These are phyloP conservation scores for Citrus sp. DNA, from an alignment of 345 rosid genomes.

Conservation along the genomic window DNA sequence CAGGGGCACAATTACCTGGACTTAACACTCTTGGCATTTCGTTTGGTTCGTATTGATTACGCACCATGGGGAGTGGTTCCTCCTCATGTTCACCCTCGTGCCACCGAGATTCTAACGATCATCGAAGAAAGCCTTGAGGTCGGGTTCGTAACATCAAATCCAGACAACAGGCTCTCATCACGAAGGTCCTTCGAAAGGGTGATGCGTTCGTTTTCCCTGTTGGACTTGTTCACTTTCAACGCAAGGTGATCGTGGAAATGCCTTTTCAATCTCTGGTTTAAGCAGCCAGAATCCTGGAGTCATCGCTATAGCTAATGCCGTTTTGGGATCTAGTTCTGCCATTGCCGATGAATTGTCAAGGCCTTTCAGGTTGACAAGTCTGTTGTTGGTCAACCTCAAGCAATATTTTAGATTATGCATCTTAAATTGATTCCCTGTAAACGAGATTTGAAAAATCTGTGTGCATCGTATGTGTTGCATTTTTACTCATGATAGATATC, in stretches of 20 bases:
- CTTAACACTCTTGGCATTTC: conserved; percentile 30
- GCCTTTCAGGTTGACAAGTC: conserved; percentile 27
- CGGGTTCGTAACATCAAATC: conserved; percentile 28
- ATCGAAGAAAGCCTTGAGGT: conserved; percentile 15
- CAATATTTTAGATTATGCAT: not conserved
- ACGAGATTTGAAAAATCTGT: too few species aligned
- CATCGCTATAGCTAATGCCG: conserved; percentile 12
- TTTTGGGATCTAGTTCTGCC: conserved; percentile 22
- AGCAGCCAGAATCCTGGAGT: conserved; percentile 27
- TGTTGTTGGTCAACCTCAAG: not conserved
- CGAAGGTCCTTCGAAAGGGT: conserved; percentile 22
- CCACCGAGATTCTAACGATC: conserved; percentile 18
- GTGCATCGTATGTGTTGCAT: not conserved
- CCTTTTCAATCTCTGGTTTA: conserved; percentile 7
- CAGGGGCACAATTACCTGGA: conserved; percentile 12
- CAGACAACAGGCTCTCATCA: conserved; percentile 24
- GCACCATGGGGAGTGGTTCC: conserved; percentile 9
- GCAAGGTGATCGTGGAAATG: conserved; percentile 12
- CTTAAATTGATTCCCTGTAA: not conserved
- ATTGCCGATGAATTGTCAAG: conserved; percentile 19
- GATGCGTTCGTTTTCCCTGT: conserved; percentile 20
- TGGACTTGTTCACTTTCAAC: conserved; percentile 27
- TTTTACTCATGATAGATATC: not conserved
- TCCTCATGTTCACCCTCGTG: conserved; percentile 22
- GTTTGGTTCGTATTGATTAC: conserved; percentile 11